Evolutionary conservation across 768 basidiomycete genomes (phyloP).

Genomic region (Filobasidium floriforme): DNA sequence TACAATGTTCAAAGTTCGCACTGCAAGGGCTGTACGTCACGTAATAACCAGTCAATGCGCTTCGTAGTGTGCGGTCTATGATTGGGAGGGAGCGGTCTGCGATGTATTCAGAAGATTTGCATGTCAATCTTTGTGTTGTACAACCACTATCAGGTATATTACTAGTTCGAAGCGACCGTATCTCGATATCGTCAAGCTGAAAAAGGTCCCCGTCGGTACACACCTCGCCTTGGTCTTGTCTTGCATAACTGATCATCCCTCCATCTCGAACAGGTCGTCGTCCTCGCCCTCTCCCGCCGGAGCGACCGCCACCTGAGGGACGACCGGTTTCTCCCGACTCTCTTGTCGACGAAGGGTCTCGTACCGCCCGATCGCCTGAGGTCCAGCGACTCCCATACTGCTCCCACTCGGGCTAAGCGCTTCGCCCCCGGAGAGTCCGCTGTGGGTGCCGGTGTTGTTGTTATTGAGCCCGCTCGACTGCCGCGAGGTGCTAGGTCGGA

Average conservation of each 20-base stretch:
- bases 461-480: background rate
- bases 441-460: background rate
- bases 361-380: conserved; percentile 7
- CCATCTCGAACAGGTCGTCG: conserved; percentile 39
- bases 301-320: background rate
- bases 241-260: conserved; percentile 19
- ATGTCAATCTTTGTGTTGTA: no score
- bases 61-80: no score
- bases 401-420: background rate
- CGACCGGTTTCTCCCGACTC: background rate
- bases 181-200: no score
- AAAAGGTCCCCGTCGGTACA: no score
- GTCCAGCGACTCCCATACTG: background rate
- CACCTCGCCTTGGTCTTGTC: no score
- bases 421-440: conserved; percentile 9
- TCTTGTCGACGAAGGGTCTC: conserved; percentile 5
- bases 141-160: no score
- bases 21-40: no score
- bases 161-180: no score
- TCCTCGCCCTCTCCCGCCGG: conserved; percentile 23
- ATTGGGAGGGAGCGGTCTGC: no score
- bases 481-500: conserved; percentile 47
- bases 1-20: no score
- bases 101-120: no score
- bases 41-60: no score